Conservation (phyloP, 148 eudicot species). For the Drosera capensis region DNA sequence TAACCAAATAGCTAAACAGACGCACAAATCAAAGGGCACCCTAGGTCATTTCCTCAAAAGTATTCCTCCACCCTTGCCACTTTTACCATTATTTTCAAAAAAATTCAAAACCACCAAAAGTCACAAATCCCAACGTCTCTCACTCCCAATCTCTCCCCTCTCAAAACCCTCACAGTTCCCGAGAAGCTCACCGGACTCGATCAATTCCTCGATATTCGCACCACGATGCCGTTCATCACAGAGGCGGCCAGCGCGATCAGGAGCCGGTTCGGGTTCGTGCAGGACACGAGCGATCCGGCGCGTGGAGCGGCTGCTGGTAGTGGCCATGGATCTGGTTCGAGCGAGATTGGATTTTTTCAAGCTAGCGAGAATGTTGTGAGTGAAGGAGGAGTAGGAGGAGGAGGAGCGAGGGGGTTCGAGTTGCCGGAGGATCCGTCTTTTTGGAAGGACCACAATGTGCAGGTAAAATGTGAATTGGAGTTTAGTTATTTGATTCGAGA, state of each 20-base stretch:
- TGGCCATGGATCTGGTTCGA: constrained; percentile 32
- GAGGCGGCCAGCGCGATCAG: constrained; percentile 57
- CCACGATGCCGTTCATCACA: constrained; percentile 50
- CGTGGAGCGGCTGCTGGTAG: constrained; percentile 62
- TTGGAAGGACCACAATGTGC: constrained; percentile 96
- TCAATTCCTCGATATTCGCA: too few species aligned
- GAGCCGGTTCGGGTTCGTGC: constrained; percentile 46
- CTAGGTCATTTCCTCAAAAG: too few species aligned
- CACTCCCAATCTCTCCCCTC: too few species aligned
- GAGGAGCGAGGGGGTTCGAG: constrained; percentile 38
- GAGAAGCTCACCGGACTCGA: too few species aligned
- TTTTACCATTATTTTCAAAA: too few species aligned
- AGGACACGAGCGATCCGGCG: constrained; percentile 29
- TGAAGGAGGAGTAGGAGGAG: constrained; percentile 13
- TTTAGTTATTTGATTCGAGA: neutral
- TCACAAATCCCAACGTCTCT: too few species aligned
- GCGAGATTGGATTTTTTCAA: constrained; percentile 24
- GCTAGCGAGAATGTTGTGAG: constrained; percentile 22
- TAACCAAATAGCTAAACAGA: too few species aligned
- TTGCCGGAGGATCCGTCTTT: constrained; percentile 69
- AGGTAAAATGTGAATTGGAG: constrained; percentile 24
- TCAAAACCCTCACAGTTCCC: too few species aligned
- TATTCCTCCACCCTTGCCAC: too few species aligned
- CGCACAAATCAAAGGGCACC: too few species aligned
- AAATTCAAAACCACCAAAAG: too few species aligned